A percentile compares a stretch with the other conserved stretches of the same genome.
Evolutionary conservation across 345 rosid species (phyloP).

Genomic region (Streptanthus diversifolius): DNA sequence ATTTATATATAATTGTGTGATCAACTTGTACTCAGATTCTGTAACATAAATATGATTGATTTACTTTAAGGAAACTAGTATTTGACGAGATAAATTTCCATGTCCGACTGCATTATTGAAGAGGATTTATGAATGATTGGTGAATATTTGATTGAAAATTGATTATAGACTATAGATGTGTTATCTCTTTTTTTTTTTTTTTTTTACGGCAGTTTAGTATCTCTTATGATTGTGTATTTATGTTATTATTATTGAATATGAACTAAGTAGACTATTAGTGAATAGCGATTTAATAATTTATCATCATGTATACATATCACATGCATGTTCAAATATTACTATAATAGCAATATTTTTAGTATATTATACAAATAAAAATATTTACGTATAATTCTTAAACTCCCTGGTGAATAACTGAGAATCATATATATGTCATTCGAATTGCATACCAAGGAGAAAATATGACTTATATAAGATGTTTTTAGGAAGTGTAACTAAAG

Average conservation of each 20-base stretch:
- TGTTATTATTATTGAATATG: background rate
- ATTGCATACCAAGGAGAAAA: background rate
- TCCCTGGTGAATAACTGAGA: background rate
- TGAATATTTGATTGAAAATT: background rate
- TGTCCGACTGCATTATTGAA: background rate
- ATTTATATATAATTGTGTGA: background rate
- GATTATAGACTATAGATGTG: background rate
- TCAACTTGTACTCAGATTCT: constrained; percentile 5
- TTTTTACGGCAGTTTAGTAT: background rate
- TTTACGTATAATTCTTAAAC: background rate
- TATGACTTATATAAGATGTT: background rate
- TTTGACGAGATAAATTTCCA: background rate
- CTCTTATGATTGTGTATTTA: background rate
- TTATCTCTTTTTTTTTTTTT: background rate
- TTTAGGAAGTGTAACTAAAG: background rate
- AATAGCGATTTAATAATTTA: background rate
- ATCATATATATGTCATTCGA: background rate
- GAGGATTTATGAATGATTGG: background rate
- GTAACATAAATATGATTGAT: background rate
- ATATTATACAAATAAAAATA: background rate
- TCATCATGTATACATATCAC: background rate
- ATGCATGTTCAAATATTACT: background rate
- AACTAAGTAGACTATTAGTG: background rate
- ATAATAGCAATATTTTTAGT: background rate
- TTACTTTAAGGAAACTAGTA: background rate